phyloP scores from a whole-genome alignment of 345 rosid species.

The Arabis hirsuta region DNA sequence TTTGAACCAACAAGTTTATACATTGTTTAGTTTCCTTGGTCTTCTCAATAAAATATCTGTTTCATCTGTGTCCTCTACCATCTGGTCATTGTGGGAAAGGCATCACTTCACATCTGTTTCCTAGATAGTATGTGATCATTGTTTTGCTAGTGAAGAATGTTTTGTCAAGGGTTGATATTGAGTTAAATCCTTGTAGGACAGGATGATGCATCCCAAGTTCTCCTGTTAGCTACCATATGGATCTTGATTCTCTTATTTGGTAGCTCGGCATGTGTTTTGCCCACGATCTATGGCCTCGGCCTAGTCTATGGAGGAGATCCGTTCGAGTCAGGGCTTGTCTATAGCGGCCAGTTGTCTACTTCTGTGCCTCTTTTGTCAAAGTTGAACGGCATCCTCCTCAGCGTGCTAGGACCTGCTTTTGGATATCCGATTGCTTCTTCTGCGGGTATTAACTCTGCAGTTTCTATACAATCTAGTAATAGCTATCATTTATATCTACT shows the following conservation, averaged over 20 bases:
- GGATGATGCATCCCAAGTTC: constrained; percentile 91
- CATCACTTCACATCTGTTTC: not conserved
- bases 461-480: not conserved
- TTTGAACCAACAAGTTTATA: not conserved
- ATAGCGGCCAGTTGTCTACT: constrained; percentile 49
- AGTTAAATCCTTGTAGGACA: constrained; percentile 93
- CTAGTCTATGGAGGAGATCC: constrained; percentile 69
- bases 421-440: constrained; percentile 84
- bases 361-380: constrained; percentile 55
- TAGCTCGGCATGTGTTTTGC: constrained; percentile 58
- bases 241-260: constrained; percentile 74
- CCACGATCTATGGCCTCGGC: constrained; percentile 59
- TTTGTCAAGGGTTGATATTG: constrained; percentile 52
- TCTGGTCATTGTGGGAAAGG: not conserved
- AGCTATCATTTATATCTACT: not conserved
- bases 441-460: constrained; percentile 49
- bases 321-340: constrained; percentile 47
- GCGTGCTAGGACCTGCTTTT: constrained; percentile 61
- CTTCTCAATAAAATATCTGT: not conserved
- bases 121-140: not conserved
- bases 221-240: constrained; percentile 88
- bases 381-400: constrained; percentile 64
- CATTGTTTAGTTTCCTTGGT: constrained; percentile 1
- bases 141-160: constrained; percentile 15
- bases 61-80: not conserved